Evolutionary conservation across 306 rosid species (phyloP).

Genomic region (Rosa persica): DNA sequence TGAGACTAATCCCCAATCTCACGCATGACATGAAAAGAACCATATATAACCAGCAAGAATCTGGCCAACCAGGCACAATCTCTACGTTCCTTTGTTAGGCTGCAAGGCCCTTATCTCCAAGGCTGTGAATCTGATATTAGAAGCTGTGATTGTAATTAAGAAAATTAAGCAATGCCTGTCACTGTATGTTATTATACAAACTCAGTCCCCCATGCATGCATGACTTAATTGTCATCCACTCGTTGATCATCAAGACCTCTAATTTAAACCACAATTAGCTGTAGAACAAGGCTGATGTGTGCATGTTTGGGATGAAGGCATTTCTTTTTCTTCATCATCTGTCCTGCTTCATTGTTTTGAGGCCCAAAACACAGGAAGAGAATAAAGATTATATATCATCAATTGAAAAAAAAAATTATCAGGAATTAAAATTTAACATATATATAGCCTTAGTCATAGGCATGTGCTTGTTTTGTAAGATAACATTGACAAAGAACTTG

Average conservation of each 20-base stretch:
- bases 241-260: conserved; percentile 29
- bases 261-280: conserved; percentile 13
- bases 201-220: conserved; percentile 14
- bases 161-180: conserved; percentile 25
- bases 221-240: conserved; percentile 35
- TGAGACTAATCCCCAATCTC: not conserved
- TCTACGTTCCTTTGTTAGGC: conserved; percentile 12
- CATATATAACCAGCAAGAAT: not conserved
- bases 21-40: not conserved
- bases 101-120: not conserved
- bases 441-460: conserved; percentile 19
- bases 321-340: conserved; percentile 7
- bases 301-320: not conserved
- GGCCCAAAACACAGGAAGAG: conserved; percentile 25
- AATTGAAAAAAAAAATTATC: not conserved
- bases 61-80: conserved; percentile 4
- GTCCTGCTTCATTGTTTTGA: conserved; percentile 20
- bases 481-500: conserved; percentile 18
- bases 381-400: conserved; percentile 18
- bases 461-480: conserved; percentile 40
- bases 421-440: not conserved
- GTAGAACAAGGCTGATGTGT: conserved; percentile 8
- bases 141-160: conserved; percentile 6
- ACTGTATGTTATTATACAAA: not conserved
- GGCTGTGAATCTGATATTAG: conserved; percentile 12